phyloP scores from a whole-genome alignment of 306 rosid genomes.

The Glycine soja region DNA sequence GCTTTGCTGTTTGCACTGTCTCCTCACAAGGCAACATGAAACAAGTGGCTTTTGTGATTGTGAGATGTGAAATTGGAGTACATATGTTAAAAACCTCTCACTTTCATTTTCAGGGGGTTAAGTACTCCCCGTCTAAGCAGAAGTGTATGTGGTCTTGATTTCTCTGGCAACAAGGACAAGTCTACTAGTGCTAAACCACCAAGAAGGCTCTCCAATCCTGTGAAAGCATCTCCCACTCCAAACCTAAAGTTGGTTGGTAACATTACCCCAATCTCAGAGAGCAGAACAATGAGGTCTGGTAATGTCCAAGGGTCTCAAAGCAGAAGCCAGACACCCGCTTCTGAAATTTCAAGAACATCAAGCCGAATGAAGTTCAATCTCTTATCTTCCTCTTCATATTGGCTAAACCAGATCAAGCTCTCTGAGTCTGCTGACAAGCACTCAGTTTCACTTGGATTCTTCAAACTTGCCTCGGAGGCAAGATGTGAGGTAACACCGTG shows the following conservation, averaged over 20 bases:
- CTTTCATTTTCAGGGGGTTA: slow-evolving; percentile 59
- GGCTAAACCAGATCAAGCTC: slow-evolving; percentile 86
- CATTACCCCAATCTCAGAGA: slow-evolving; percentile 81
- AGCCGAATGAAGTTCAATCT: slow-evolving; percentile 63
- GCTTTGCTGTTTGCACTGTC: background rate
- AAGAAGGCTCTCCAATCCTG: slow-evolving; percentile 81
- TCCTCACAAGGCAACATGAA: slow-evolving; percentile 8
- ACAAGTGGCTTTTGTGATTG: background rate
- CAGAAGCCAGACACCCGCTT: slow-evolving; percentile 70
- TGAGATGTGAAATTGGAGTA: background rate
- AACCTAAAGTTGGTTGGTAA: slow-evolving; percentile 58
- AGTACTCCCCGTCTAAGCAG: slow-evolving; percentile 66
- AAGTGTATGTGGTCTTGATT: slow-evolving; percentile 79
- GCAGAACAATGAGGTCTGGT: slow-evolving; percentile 55
- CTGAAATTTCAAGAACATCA: slow-evolving; percentile 64
- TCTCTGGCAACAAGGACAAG: slow-evolving; percentile 82
- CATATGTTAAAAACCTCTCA: background rate
- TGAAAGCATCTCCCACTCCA: slow-evolving; percentile 64
- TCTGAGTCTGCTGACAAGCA: slow-evolving; percentile 85
- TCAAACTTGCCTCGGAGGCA: slow-evolving; percentile 87
- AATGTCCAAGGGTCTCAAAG: slow-evolving; percentile 49
- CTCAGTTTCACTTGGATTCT: slow-evolving; percentile 84
- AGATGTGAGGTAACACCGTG: slow-evolving; percentile 74
- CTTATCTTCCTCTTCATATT: slow-evolving; percentile 80
- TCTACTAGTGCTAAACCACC: slow-evolving; percentile 82